phyloP scores from a whole-genome alignment of 2,329 filamentous ascomycete genomes.

The Aspergillus sp. region DNA sequence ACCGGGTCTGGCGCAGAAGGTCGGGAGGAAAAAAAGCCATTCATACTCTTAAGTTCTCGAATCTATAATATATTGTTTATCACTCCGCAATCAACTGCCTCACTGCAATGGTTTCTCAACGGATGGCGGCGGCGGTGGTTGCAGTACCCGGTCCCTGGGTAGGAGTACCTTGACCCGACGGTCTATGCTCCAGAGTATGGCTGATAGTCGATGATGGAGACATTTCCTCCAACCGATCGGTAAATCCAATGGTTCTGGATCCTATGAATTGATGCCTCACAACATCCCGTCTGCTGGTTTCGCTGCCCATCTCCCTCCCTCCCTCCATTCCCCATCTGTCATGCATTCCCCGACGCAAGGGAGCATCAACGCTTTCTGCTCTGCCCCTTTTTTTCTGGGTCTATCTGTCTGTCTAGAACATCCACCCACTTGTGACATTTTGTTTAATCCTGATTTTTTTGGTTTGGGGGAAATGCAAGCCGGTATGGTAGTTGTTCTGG shows the following conservation, averaged over 20 bases:
- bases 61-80: not conserved
- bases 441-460: not conserved
- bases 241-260: not conserved
- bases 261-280: not conserved
- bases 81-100: not conserved
- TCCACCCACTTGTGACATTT: slow-evolving; percentile 3
- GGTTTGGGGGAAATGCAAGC: not conserved
- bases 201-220: not conserved
- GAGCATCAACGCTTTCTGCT: slow-evolving; percentile 8
- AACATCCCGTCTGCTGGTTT: not conserved
- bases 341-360: slow-evolving; percentile 19
- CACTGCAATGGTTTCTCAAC: not conserved
- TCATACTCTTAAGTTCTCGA: not conserved
- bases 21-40: not conserved
- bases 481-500: not conserved
- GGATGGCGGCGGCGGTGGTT: not conserved
- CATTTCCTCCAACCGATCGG: not conserved
- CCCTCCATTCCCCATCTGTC: slow-evolving; percentile 14
- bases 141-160: not conserved
- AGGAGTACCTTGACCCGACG: not conserved
- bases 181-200: too few species aligned
- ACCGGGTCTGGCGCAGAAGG: not conserved
- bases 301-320: not conserved
- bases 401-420: slow-evolving; percentile 5
- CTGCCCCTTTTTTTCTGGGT: slow-evolving; percentile 8